A percentile compares a stretch with the other conserved stretches of the same genome.
These are phyloP conservation scores for Paraphaeosphaeria sporulosa DNA, from an alignment of 2,329 filamentous ascomycete species.

Conservation along the genomic window DNA sequence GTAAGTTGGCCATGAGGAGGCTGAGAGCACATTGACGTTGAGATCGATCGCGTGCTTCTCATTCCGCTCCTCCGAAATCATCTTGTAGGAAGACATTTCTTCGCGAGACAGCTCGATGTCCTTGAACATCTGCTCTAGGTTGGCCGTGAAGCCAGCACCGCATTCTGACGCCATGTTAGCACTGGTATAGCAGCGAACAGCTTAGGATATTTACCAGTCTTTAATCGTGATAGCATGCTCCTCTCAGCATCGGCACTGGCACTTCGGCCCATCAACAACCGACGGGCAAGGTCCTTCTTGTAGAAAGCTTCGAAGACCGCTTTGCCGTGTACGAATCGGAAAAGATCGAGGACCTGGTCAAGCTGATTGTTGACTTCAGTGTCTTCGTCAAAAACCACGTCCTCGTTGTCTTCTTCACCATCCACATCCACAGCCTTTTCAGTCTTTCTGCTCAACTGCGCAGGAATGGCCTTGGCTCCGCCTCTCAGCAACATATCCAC, in stretches of 20 bases:
- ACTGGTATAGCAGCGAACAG: background rate
- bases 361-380: slow-evolving; percentile 90
- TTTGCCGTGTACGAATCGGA: slow-evolving; percentile 96
- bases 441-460: slow-evolving; percentile 65
- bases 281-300: slow-evolving; percentile 92
- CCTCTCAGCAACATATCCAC: slow-evolving; percentile 88
- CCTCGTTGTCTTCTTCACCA: slow-evolving; percentile 65
- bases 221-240: slow-evolving; percentile 91
- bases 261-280: slow-evolving; percentile 89
- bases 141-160: slow-evolving; percentile 92
- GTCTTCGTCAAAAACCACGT: slow-evolving; percentile 82
- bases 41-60: slow-evolving; percentile 71
- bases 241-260: slow-evolving; percentile 94
- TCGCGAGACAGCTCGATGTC: slow-evolving; percentile 93
- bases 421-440: slow-evolving; percentile 67
- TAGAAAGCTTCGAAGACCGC: slow-evolving; percentile 99
- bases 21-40: slow-evolving; percentile 87
- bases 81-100: slow-evolving; percentile 89
- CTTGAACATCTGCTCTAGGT: slow-evolving; percentile 99
- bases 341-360: slow-evolving; percentile 90
- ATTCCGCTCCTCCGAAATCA: slow-evolving; percentile 67
- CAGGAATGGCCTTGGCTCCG: slow-evolving; percentile 82
- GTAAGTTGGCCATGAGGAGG: slow-evolving; percentile 92
- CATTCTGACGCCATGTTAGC: slow-evolving; percentile 67
- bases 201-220: slow-evolving; percentile 62